Evolutionary conservation across 2,329 filamentous ascomycete genomes (phyloP), one percentile per base, ranked within the genome.

Genomic region (Escovopsis sp.): DNA sequence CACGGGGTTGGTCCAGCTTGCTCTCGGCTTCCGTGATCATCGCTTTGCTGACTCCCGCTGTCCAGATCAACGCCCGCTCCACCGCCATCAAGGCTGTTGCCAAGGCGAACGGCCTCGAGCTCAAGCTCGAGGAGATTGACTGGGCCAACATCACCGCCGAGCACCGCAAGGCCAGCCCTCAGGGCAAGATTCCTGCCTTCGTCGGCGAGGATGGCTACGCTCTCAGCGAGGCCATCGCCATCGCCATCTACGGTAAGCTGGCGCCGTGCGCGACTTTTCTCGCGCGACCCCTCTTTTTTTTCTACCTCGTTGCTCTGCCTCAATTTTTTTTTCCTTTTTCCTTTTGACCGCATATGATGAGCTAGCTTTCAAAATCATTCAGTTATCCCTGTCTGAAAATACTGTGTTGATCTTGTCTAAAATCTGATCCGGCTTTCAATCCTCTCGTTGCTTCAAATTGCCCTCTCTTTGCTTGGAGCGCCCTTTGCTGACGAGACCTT

Each of bases 351-450:
- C 51, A 49, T 55, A 68, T 79, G 74, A 86, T 84, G 85, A 89
- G 76, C 54, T 67, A 72, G 80, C 82, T 69, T 72, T 72, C 50
- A 70, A 71, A 73, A 15, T 72, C 69, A 76, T 73, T 80, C 82
- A 91, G 86, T 94, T 94, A 94, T 94, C 86, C 89, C 89, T 95
- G 85, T 84, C 89, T 91, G 85, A 95, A 93, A 61, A 15, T 69
- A 68, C 56, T 69, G 65, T 95, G 88, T 94, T 87, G 88, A 94
- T 76, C 77, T 72, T 66, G 82, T 67, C 75, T 86, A 89, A 78
- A 84, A 82, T 85, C 81, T 86, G 81, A 87, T 67, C 63, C 51
- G 49, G 46, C 49, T 44, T 48, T 49, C 38, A 6, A 30, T 10
- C 49, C 47, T 48, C 47, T 50, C 43, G 38, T 50, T 48, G 52